Conservation (phyloP, 2,329 filamentous ascomycete genomes). For the Neocucurbitaria cava region DNA sequence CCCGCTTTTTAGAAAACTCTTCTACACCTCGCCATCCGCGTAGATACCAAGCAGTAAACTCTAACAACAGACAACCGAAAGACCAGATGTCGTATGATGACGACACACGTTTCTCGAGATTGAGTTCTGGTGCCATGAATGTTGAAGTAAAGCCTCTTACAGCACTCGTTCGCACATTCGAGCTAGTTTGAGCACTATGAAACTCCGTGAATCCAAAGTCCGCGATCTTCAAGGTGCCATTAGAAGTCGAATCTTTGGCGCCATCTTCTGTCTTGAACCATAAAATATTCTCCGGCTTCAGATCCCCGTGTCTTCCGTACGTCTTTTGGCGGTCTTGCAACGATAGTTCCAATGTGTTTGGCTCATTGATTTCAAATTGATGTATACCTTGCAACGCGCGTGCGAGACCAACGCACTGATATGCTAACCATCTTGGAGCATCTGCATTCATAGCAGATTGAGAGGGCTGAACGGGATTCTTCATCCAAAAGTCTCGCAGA, state of each 20-base stretch:
- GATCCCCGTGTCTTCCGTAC: slow-evolving; percentile 16
- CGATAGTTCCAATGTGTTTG: not conserved
- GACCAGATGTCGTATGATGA: slow-evolving; percentile 47
- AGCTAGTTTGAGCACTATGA: slow-evolving; percentile 18
- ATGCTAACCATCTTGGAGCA: slow-evolving; percentile 6
- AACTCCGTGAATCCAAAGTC: slow-evolving; percentile 44
- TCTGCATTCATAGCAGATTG: not conserved
- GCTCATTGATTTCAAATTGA: not conserved
- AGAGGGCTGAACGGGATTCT: not conserved
- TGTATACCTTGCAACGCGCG: slow-evolving; percentile 10
- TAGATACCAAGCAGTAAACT: slow-evolving; percentile 38
- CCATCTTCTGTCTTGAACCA: slow-evolving; percentile 3
- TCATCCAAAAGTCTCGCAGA: slow-evolving; percentile 9
- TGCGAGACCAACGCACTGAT: slow-evolving; percentile 8
- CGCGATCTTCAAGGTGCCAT: slow-evolving; percentile 31
- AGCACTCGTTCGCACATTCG: too few relatives aligned
- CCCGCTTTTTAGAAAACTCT: slow-evolving; percentile 6
- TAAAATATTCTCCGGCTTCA: slow-evolving; percentile 20
- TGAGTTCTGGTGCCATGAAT: slow-evolving; percentile 52
- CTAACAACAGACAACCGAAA: slow-evolving; percentile 37
- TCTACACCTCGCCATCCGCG: slow-evolving; percentile 11
- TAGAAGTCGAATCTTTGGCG: not conserved
- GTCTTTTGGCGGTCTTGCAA: not conserved
- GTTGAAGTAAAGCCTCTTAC: slow-evolving; percentile 28
- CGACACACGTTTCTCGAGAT: slow-evolving; percentile 35